phyloP scores from a whole-genome alignment of 2,329 filamentous ascomycete species.

The Aureobasidium mangrovei region DNA sequence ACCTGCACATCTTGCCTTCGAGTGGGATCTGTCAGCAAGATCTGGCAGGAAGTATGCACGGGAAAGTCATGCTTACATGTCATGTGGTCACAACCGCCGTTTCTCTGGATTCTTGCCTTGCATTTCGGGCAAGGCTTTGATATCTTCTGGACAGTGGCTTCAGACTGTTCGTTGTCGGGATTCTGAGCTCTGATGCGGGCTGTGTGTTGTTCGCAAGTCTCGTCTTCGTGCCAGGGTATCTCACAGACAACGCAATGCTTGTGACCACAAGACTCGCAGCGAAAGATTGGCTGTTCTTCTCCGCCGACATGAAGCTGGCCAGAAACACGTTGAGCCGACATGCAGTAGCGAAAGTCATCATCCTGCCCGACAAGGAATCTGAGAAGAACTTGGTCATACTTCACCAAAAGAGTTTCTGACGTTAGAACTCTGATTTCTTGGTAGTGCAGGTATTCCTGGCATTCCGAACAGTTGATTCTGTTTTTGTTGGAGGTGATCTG shows the following conservation, averaged over 20 bases:
- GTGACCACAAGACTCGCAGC: slow-evolving; percentile 23
- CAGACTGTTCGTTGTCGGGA: slow-evolving; percentile 4
- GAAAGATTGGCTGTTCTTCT: slow-evolving; percentile 20
- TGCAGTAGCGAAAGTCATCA: slow-evolving; percentile 20
- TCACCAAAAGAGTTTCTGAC: not conserved
- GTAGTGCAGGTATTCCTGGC: not conserved
- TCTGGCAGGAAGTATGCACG: not conserved
- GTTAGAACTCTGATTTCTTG: not conserved
- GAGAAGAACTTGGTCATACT: slow-evolving; percentile 9
- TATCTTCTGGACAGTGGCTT: slow-evolving; percentile 17
- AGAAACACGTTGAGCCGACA: slow-evolving; percentile 16
- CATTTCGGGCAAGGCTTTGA: slow-evolving; percentile 26
- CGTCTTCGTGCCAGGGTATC: slow-evolving; percentile 24
- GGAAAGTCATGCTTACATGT: slow-evolving; percentile 17
- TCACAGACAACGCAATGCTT: slow-evolving; percentile 26
- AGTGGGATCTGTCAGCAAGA: not conserved
- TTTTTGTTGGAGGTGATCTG: not conserved
- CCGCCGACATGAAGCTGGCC: slow-evolving; percentile 20
- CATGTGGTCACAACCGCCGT: slow-evolving; percentile 26
- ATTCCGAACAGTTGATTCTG: not conserved
- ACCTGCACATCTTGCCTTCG: not conserved
- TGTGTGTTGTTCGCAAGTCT: slow-evolving; percentile 20
- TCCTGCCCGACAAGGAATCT: slow-evolving; percentile 11
- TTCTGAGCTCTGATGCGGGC: not conserved
- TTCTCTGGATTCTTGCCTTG: slow-evolving; percentile 23